Evolutionary conservation across 352 stramenopile genomes (phyloP).

Genomic region (Phytophthora brassicae): DNA sequence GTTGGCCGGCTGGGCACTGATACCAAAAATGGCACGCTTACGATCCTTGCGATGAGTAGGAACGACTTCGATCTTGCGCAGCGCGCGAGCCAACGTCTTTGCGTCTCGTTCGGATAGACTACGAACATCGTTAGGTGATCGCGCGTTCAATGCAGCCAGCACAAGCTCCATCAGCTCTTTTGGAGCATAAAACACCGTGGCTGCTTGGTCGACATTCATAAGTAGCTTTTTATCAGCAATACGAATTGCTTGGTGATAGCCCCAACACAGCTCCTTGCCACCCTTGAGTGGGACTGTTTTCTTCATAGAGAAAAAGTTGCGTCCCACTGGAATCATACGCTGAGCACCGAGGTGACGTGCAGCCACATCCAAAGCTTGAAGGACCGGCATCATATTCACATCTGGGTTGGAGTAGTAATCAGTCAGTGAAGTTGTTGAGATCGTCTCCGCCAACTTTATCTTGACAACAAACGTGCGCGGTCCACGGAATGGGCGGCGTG

Average conservation of each 20-base stretch:
- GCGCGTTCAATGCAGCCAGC: conserved; percentile 37
- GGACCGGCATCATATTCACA: conserved; percentile 56
- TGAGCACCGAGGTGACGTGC: conserved; percentile 60
- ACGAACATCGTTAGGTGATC: conserved; percentile 40
- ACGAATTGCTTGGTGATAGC: conserved; percentile 72
- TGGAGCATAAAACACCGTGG: conserved; percentile 68
- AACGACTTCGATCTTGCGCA: conserved; percentile 58
- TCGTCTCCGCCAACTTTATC: conserved; percentile 67
- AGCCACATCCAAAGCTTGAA: conserved; percentile 78
- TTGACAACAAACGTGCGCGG: conserved; percentile 68
- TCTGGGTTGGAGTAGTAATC: conserved; percentile 60
- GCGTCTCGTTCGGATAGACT: conserved; percentile 37
- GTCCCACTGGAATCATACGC: conserved; percentile 57
- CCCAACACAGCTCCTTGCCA: conserved; percentile 72
- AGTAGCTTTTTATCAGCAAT: conserved; percentile 55
- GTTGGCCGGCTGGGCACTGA: too few relatives aligned
- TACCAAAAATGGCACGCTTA: conserved; percentile 56
- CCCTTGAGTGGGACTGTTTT: conserved; percentile 55
- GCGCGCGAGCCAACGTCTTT: conserved; percentile 32
- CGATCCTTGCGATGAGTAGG: conserved; percentile 65
- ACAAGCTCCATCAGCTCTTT: conserved; percentile 59
- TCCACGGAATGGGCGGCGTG: conserved; percentile 32
- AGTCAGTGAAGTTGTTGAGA: conserved; percentile 43
- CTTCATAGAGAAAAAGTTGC: conserved; percentile 77
- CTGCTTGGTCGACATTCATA: conserved; percentile 74